Evolutionary conservation across 345 rosid genomes (phyloP).

Genomic region (Anastatica hierochuntica): DNA sequence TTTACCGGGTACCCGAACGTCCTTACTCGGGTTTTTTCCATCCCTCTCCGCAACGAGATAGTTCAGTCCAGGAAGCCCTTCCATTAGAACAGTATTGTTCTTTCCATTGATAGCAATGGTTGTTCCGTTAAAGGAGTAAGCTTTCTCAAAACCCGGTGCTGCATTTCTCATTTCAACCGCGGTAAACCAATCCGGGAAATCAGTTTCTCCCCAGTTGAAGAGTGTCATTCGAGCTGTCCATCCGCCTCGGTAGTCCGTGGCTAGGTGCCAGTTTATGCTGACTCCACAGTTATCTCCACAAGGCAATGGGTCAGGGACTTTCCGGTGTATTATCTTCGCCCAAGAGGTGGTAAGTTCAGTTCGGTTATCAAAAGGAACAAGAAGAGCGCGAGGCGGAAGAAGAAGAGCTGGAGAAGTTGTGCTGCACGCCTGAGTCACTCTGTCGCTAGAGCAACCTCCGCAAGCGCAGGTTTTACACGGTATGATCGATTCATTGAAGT

Average conservation of each 20-base stretch:
- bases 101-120: conserved; percentile 26
- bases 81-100: conserved; percentile 63
- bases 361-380: conserved; percentile 79
- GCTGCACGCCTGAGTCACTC: conserved; percentile 49
- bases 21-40: conserved; percentile 46
- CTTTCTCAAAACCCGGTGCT: conserved; percentile 64
- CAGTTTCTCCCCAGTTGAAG: conserved; percentile 82
- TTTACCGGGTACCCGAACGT: conserved; percentile 74
- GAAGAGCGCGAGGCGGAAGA: conserved; percentile 65
- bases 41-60: conserved; percentile 64
- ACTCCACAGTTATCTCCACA: conserved; percentile 96
- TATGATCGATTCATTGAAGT: conserved; percentile 75
- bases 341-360: conserved; percentile 50
- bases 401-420: conserved; percentile 56
- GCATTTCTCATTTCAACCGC: conserved; percentile 62
- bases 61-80: conserved; percentile 61
- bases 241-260: conserved; percentile 67
- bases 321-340: conserved; percentile 46
- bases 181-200: conserved; percentile 78
- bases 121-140: conserved; percentile 64
- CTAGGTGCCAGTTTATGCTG: conserved; percentile 84
- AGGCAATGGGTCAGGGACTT: conserved; percentile 72
- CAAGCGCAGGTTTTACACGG: conserved; percentile 90
- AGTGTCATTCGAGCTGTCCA: conserved; percentile 84
- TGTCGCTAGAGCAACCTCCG: conserved; percentile 50